These are phyloP conservation scores for Heliamphora exappendiculata DNA, from an alignment of 148 eudicot species.

Conservation along the genomic window DNA sequence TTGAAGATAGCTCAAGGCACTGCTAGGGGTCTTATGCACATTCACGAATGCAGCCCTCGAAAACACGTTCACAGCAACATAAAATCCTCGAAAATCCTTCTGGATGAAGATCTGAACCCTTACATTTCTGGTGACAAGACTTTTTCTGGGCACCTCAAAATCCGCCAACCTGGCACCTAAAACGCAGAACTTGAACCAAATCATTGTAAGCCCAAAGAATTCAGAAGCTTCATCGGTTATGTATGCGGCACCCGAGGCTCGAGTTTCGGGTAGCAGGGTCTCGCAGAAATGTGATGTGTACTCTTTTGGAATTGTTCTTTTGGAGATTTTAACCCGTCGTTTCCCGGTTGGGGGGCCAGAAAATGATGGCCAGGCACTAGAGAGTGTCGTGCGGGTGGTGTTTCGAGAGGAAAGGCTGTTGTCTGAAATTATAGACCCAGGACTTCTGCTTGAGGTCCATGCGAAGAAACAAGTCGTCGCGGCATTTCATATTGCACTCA, in stretches of 20 bases:
- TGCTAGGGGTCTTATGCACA: conserved; percentile 68
- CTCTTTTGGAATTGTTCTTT: conserved; percentile 75
- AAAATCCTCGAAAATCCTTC: conserved; percentile 84
- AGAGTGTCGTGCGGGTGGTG: conserved; percentile 53
- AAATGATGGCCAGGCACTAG: conserved; percentile 52
- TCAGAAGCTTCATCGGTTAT: conserved; percentile 28
- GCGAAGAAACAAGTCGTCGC: conserved; percentile 87
- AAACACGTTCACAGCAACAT: conserved; percentile 74
- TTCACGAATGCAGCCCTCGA: conserved; percentile 82
- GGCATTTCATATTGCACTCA: conserved; percentile 72
- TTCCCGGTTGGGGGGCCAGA: conserved; percentile 41
- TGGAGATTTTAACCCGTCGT: conserved; percentile 78
- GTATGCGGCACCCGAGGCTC: conserved; percentile 70
- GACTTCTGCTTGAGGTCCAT: conserved; percentile 63
- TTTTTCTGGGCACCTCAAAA: conserved; percentile 36
- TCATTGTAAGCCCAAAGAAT: conserved; percentile 28
- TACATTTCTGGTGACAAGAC: conserved; percentile 65
- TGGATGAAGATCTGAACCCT: conserved; percentile 70
- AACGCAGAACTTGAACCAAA: conserved; percentile 33
- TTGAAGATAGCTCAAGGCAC: conserved; percentile 62
- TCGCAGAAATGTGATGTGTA: conserved; percentile 81
- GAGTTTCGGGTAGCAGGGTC: conserved; percentile 28
- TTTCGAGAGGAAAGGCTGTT: conserved; percentile 72
- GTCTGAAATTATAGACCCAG: conserved; percentile 80
- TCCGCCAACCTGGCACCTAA: conserved; percentile 22